Percentiles rank a stretch among this genome's conserved stretches.
These are phyloP conservation scores for Kodamaea jinghongensis DNA, from an alignment of 805 yeast species.

Conservation along the genomic window DNA sequence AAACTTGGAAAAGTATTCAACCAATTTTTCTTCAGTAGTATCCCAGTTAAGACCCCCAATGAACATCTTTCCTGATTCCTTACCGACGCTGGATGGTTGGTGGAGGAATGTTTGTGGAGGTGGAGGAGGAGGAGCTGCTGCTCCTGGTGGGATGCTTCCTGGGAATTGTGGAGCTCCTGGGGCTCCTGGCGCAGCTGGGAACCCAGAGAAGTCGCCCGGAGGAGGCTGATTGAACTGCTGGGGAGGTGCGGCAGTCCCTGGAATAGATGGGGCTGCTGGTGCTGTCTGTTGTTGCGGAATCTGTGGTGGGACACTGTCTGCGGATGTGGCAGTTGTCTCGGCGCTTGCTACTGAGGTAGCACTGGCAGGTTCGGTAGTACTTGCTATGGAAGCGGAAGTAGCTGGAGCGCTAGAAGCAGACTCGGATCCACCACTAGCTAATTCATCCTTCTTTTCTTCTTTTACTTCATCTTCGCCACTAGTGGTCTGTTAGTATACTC, in stretches of 20 bases:
- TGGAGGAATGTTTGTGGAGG: constrained; percentile 16
- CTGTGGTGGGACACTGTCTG: neutral
- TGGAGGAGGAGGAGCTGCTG: constrained; percentile 12
- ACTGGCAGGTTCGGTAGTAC: too few species aligned
- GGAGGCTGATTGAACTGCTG: neutral
- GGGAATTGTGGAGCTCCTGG: constrained; percentile 7
- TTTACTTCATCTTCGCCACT: constrained; percentile 8
- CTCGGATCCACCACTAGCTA: neutral
- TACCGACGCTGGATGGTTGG: constrained; percentile 32
- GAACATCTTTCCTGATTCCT: constrained; percentile 86
- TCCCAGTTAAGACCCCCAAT: constrained; percentile 98
- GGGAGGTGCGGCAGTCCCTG: constrained; percentile 2
- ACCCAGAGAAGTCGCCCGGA: neutral
- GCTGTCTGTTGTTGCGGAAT: neutral
- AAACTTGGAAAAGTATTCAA: constrained; percentile 77
- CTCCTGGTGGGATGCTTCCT: constrained; percentile 1
- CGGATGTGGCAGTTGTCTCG: too few species aligned
- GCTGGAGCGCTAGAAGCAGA: neutral
- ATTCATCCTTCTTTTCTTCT: constrained; percentile 15
- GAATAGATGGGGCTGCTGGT: constrained; percentile 1
- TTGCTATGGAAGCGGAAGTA: too few species aligned
- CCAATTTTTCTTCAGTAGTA: constrained; percentile 84
- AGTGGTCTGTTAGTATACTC: neutral
- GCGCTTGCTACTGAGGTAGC: too few species aligned
- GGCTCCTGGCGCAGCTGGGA: neutral